Evolutionary conservation across 2,329 filamentous ascomycete genomes (phyloP).

Genomic region (Fusarium coffeatum): DNA sequence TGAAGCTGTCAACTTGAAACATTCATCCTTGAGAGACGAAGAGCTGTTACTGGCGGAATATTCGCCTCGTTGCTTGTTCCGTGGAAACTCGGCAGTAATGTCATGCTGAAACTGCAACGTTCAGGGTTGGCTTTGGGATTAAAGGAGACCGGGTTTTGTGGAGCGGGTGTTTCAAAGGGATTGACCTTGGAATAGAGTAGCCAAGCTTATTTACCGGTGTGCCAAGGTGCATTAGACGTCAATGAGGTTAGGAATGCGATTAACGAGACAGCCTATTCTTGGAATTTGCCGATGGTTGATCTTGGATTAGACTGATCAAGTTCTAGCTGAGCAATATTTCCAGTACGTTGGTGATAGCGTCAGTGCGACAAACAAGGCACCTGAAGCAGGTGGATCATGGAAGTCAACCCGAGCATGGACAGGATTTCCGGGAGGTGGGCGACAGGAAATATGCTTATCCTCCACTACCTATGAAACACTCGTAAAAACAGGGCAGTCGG

Average conservation of each 20-base stretch:
- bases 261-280: neutral
- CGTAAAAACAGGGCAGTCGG: neutral
- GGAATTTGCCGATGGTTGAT: neutral
- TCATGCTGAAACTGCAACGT: conserved; percentile 7
- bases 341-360: neutral
- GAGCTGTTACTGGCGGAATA: conserved; percentile 12
- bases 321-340: rapidly evolving
- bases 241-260: neutral
- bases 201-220: neutral
- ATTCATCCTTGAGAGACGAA: neutral
- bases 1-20: conserved; percentile 12
- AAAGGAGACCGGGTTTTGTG: conserved; percentile 19
- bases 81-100: conserved; percentile 9
- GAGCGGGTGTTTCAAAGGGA: conserved; percentile 15
- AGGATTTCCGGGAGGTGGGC: neutral
- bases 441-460: neutral
- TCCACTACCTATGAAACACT: neutral
- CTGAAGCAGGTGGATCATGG: neutral
- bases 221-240: neutral
- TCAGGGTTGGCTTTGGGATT: conserved; percentile 11
- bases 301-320: neutral
- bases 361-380: neutral
- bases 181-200: neutral
- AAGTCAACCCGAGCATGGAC: neutral
- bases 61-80: neutral